Evolutionary conservation across 2,329 filamentous ascomycete species (phyloP).

Genomic region (Exserohilum rostratum): DNA sequence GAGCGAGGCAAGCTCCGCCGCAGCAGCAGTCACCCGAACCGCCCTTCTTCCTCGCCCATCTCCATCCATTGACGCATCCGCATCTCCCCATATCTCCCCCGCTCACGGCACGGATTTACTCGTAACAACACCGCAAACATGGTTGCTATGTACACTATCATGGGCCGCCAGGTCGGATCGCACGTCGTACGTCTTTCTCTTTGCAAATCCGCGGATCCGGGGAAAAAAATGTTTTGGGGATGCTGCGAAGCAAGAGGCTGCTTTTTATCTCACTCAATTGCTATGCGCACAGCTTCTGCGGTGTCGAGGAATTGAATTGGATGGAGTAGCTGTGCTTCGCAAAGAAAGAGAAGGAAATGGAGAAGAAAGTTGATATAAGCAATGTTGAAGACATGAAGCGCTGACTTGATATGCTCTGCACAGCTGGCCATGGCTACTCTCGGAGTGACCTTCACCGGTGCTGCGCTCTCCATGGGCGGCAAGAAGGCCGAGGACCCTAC

Average conservation of each 20-base stretch:
- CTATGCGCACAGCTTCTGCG: no score
- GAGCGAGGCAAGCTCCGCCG: slow-evolving; percentile 25
- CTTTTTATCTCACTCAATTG: no score
- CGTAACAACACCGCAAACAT: slow-evolving; percentile 48
- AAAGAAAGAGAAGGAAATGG: background rate
- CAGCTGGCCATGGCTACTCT: slow-evolving; percentile 67
- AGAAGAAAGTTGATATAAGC: background rate
- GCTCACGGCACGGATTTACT: slow-evolving; percentile 19
- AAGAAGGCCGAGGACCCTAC: slow-evolving; percentile 52
- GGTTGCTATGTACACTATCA: slow-evolving; percentile 60
- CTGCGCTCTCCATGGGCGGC: slow-evolving; percentile 44
- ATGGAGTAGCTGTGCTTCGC: background rate
- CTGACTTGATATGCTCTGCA: background rate
- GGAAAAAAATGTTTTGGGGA: background rate
- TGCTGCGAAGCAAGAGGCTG: background rate
- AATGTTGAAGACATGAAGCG: background rate
- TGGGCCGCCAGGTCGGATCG: slow-evolving; percentile 60
- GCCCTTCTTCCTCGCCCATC: slow-evolving; percentile 12
- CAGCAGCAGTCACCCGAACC: slow-evolving; percentile 21
- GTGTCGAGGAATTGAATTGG: background rate
- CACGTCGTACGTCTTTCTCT: slow-evolving; percentile 55
- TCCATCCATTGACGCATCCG: slow-evolving; percentile 41
- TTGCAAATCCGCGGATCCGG: background rate
- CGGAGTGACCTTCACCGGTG: slow-evolving; percentile 41
- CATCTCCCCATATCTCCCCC: slow-evolving; percentile 20